Base-by-base conservation (phyloP, 768 basidiomycete genomes). In the Hortiboletus flavorubellus region DNA sequence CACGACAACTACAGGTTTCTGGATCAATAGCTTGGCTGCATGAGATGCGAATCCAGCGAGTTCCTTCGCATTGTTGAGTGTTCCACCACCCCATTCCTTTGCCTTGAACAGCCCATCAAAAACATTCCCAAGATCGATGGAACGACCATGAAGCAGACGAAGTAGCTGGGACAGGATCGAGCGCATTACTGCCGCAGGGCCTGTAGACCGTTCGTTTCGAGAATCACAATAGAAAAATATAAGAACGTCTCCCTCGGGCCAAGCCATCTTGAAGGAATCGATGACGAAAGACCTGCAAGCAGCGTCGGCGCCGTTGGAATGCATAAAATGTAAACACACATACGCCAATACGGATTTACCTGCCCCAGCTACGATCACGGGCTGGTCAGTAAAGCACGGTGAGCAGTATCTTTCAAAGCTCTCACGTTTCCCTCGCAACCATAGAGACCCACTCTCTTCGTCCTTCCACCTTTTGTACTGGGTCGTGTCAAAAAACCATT, bases 341-440 rank as follows among this genome's bases (percentile, higher is more conserved):
- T 46, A 56, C 55, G 50, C 50, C 42, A 56, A 26, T 10, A 56
- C 55, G 8, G 55, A 56, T 53, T 53, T 56, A 5, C 51, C 55
- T 2, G 55, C 50, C 2, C 55, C 55, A 41, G 44, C 55, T 56
- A 39, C 18, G 33, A 9, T n/a, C 4, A 15, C 16, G n/a, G 34
- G 15, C 15, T 16, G n/a, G 14, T 54, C 46, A 54, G 46, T 18
- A 11, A 29, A 48, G 12, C 1, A 8, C 21, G 15, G 4, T 11
- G 30, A 16, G 12, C 23, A 8, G 21, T 3, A 16, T 18, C 26
- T 26, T 33, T 23, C 9, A 7, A 4, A 10, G 2, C 15, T 21
- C 46, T 21, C 15, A 52, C 55, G 38, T 55, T 55, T 55, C 10
- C 50, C 55, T 10, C 50, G 55, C 9, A 55, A 11, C 55, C 55